phyloP scores from a whole-genome alignment of 371 early-diverging fungal species.

The Mucor irregularis region DNA sequence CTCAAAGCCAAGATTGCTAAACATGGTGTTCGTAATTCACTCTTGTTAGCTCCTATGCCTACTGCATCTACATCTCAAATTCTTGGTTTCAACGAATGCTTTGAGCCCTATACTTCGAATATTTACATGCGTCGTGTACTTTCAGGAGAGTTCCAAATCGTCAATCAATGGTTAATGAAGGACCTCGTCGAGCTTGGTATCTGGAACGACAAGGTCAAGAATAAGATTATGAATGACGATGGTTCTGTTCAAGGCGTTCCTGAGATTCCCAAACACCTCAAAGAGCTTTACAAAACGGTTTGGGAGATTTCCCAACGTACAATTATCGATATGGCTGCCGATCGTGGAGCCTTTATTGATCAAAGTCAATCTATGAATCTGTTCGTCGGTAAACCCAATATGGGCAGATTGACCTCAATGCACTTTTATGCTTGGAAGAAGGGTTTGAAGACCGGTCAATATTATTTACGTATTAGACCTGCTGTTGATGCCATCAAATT shows the following conservation, averaged over 20 bases:
- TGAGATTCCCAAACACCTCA: constrained; percentile 90
- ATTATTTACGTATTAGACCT: constrained; percentile 98
- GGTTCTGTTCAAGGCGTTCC: constrained; percentile 87
- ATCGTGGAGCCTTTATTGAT: constrained; percentile 98
- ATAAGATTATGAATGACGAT: constrained; percentile 92
- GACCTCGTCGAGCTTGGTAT: constrained; percentile 90
- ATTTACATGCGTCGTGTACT: constrained; percentile 98
- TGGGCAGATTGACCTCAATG: constrained; percentile 95
- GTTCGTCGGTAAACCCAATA: constrained; percentile 91
- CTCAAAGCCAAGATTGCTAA: constrained; percentile 83
- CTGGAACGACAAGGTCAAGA: constrained; percentile 95
- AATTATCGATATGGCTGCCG: constrained; percentile 86
- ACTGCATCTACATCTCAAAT: constrained; percentile 99
- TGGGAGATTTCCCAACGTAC: constrained; percentile 97
- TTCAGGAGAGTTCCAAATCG: constrained; percentile 99
- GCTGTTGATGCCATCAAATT: constrained; percentile 98
- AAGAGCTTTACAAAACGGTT: constrained; percentile 96
- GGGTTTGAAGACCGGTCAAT: constrained; percentile 99
- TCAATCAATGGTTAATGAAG: constrained; percentile 93
- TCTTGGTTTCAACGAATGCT: constrained; percentile 98
- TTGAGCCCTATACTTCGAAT: constrained; percentile 99
- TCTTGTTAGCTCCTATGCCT: constrained; percentile 99
- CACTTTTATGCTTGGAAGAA: constrained; percentile 99
- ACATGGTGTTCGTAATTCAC: constrained; percentile 96
- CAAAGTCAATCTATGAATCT: constrained; percentile 99